Percentiles rank a stretch among this genome's conserved stretches.
phyloP scores from a whole-genome alignment of 805 yeast species.

The Huiozyma sinensis region DNA sequence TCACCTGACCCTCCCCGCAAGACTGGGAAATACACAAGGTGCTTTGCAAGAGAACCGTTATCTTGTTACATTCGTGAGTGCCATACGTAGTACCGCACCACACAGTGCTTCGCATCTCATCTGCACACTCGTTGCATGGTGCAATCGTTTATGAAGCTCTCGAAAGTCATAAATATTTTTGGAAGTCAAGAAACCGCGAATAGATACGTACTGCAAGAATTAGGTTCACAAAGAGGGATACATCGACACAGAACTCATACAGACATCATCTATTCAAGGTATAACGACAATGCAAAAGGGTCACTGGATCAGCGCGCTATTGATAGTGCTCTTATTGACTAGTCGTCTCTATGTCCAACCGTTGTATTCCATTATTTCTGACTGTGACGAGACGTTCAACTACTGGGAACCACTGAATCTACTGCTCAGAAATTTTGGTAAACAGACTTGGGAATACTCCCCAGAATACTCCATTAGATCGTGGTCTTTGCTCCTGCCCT shows the following conservation, averaged over 20 bases:
- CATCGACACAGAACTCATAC: background rate
- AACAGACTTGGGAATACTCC: slow-evolving; percentile 94
- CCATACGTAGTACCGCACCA: too few relatives aligned
- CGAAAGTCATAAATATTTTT: too few relatives aligned
- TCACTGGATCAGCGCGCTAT: slow-evolving; percentile 3
- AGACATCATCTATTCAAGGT: background rate
- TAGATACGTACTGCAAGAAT: too few relatives aligned
- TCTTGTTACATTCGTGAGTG: too few relatives aligned
- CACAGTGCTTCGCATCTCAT: too few relatives aligned
- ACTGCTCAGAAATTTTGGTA: slow-evolving; percentile 70
- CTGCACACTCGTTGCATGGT: too few relatives aligned
- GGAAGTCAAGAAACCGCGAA: too few relatives aligned
- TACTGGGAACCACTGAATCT: slow-evolving; percentile 91
- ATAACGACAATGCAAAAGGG: background rate
- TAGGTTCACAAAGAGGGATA: background rate
- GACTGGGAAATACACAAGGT: too few relatives aligned
- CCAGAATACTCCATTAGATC: slow-evolving; percentile 83
- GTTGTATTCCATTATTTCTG: slow-evolving; percentile 58
- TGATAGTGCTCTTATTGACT: slow-evolving; percentile 13
- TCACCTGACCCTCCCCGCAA: too few relatives aligned
- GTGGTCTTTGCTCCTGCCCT: slow-evolving; percentile 60
- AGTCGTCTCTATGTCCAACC: slow-evolving; percentile 30
- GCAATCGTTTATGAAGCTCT: too few relatives aligned
- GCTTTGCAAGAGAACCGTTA: too few relatives aligned
- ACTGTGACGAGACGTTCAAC: slow-evolving; percentile 87